Base-by-base conservation (phyloP, 139 green algal genomes). In the Coelastrella sp. region DNA sequence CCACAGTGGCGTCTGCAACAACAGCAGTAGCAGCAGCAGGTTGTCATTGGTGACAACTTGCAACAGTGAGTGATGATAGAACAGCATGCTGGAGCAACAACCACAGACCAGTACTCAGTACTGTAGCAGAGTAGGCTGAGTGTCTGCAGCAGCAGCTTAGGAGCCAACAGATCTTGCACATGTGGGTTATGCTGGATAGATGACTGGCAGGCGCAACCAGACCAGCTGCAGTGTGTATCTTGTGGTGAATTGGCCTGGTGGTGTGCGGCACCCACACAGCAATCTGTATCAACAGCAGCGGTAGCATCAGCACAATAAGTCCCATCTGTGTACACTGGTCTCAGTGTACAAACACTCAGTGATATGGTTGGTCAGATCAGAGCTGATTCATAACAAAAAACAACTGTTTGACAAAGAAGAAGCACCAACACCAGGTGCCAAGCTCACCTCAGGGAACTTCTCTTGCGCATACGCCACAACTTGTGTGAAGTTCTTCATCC, bases 401-500 rank as follows among this genome's bases (percentile, higher is more conserved):
- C 7, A 68, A 10, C 11, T 71, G 61, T 71, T 71, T 13, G 8
- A 71, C 61, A 71, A 19, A 19, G 0, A 71, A 54, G 22, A 5
- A 80, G 73, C 73, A 54, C 73, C 73, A 80, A 47, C 32, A 47
- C 32, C 32, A 71, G 14, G 5, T 76, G 20, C 68, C 13, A n/a
- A 10, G 7, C 73, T 22, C 22, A 92, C 89, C 73, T 89, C 3
- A 61, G 89, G 89, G 11, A 92, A 80, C 17, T 65, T 77, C 57
- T 82, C 58, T n/a, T 81, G 59, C 5, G 74, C 81, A 58, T 88
- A 82, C 19, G 19, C 19, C 81, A 92, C 83, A 10, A 89, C 83
- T 8, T 57, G 75, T 7, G 75, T 92, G 65, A 90, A 86, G 76
- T 92, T 92, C 4, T 56, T 47, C 76, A 85, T 20, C 89, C 89